These are phyloP conservation scores for Aeminium ludgeri DNA, from an alignment of 495 filamentous ascomycete genomes.

Conservation along the genomic window DNA sequence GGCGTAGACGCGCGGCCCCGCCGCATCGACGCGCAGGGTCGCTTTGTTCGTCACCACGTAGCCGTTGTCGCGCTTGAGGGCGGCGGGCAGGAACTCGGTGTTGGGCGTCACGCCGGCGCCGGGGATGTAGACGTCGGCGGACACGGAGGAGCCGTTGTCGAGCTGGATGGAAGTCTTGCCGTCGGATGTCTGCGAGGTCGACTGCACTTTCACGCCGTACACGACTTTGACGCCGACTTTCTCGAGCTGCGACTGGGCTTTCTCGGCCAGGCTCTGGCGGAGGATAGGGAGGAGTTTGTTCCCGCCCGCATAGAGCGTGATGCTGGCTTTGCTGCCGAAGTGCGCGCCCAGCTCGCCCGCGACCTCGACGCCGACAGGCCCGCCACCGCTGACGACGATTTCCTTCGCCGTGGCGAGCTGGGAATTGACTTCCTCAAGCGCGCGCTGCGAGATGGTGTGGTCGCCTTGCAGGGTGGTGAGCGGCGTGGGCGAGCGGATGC, in stretches of 20 bases:
- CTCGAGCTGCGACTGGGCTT: constrained; percentile 29
- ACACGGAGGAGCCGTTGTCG: constrained; percentile 24
- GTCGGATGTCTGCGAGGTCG: constrained; percentile 10
- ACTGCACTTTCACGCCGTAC: constrained; percentile 23
- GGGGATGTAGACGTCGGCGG: constrained; percentile 34
- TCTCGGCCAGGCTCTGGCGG: constrained; percentile 22
- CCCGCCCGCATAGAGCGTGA: constrained; percentile 29
- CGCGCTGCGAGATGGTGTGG: constrained; percentile 11
- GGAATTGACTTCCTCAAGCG: constrained; percentile 16
- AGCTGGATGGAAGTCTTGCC: constrained; percentile 21
- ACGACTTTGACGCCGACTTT: constrained; percentile 30
- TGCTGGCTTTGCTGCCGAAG: constrained; percentile 25
- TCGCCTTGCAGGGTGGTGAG: constrained; percentile 21
- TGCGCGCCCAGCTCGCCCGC: constrained; percentile 33
- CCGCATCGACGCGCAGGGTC: constrained; percentile 33
- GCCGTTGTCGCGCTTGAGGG: constrained; percentile 23
- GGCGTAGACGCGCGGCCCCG: constrained; percentile 33
- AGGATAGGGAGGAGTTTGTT: constrained; percentile 32
- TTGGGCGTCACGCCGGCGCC: constrained; percentile 32
- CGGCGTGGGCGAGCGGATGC: constrained; percentile 17
- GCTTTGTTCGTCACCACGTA: constrained; percentile 28
- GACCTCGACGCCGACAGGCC: constrained; percentile 45
- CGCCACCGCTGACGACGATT: constrained; percentile 42
- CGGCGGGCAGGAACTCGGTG: constrained; percentile 25
- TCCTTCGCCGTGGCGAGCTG: constrained; percentile 21